These are phyloP conservation scores for Venturiaceae sp. DNA, from an alignment of 2,329 filamentous ascomycete genomes.

Conservation along the genomic window DNA sequence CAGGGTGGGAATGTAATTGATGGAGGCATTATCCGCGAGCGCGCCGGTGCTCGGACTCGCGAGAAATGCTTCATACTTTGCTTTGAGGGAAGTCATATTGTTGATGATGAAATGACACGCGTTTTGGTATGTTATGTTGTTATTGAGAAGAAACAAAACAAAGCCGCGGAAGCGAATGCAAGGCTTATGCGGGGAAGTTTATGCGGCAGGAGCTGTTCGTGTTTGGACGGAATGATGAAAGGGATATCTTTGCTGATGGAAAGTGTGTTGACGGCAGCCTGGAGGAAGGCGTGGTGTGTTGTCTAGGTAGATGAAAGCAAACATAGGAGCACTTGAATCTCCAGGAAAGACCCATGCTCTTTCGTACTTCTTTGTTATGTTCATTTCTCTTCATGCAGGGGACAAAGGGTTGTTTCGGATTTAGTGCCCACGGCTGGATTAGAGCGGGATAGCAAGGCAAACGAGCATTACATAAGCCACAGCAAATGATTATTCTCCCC, in stretches of 20 bases:
- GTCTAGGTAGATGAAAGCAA: neutral
- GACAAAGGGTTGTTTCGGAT: too few relatives aligned
- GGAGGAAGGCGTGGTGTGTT: neutral
- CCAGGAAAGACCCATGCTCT: neutral
- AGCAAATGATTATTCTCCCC: too few relatives aligned
- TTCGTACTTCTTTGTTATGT: neutral
- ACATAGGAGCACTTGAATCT: neutral
- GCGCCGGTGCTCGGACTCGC: slow-evolving; percentile 30
- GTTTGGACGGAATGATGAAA: too few relatives aligned
- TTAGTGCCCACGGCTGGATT: too few relatives aligned
- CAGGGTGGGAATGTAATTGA: slow-evolving; percentile 84
- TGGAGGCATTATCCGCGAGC: slow-evolving; percentile 34
- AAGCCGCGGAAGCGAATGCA: neutral
- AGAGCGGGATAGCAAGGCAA: too few relatives aligned
- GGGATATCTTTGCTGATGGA: too few relatives aligned
- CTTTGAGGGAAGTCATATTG: slow-evolving; percentile 9
- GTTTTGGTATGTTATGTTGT: neutral
- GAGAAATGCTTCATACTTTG: slow-evolving; percentile 35
- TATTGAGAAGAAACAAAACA: neutral
- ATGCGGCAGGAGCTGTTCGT: neutral
- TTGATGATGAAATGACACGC: neutral
- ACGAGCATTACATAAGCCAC: too few relatives aligned
- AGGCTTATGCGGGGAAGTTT: neutral
- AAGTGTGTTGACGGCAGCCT: neutral
- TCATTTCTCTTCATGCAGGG: too few relatives aligned